Evolutionary conservation across 1,284 basidiomycete genomes (phyloP).

Genomic region (Ganoderma boninense): DNA sequence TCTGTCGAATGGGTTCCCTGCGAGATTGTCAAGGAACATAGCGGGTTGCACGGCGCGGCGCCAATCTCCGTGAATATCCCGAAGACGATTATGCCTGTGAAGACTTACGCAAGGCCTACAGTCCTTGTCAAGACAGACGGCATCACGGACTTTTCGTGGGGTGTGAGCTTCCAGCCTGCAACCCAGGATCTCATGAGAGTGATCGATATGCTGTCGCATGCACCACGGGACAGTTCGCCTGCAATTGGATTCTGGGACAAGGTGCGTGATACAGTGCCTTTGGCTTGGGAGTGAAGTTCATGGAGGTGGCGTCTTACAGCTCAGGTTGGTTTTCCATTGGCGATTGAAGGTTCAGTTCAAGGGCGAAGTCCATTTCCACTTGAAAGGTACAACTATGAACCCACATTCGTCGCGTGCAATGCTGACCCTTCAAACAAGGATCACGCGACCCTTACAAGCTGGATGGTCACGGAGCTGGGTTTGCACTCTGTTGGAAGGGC

Average conservation of each 20-base stretch:
- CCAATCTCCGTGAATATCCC: conserved; percentile 78
- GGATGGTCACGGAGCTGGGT: conserved; percentile 85
- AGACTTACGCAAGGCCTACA: conserved; percentile 86
- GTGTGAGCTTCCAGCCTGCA: conserved; percentile 87
- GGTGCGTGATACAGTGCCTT: conserved; percentile 45
- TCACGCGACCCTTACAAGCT: conserved; percentile 86
- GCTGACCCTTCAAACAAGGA: conserved; percentile 56
- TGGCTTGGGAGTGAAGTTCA: not conserved
- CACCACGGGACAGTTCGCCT: conserved; percentile 88
- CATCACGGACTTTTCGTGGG: conserved; percentile 88
- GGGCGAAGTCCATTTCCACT: conserved; percentile 80
- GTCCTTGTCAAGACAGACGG: conserved; percentile 73
- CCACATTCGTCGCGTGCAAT: conserved; percentile 14
- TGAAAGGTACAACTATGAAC: conserved; percentile 72
- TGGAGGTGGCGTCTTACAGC: conserved; percentile 49
- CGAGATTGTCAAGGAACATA: conserved; percentile 63
- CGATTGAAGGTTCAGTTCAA: conserved; percentile 76
- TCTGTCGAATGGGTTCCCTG: conserved; percentile 82
- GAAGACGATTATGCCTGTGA: conserved; percentile 96
- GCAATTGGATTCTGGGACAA: conserved; percentile 96
- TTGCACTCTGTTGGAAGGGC: conserved; percentile 88
- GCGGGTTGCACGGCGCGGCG: conserved; percentile 60
- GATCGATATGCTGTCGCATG: conserved; percentile 83
- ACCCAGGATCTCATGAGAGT: conserved; percentile 90
- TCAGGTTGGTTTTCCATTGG: conserved; percentile 90